Percentiles rank a stretch among this genome's conserved stretches.
Evolutionary conservation across 2,329 filamentous ascomycete species (phyloP).

Genomic region (Emergomyces pasteurianus): DNA sequence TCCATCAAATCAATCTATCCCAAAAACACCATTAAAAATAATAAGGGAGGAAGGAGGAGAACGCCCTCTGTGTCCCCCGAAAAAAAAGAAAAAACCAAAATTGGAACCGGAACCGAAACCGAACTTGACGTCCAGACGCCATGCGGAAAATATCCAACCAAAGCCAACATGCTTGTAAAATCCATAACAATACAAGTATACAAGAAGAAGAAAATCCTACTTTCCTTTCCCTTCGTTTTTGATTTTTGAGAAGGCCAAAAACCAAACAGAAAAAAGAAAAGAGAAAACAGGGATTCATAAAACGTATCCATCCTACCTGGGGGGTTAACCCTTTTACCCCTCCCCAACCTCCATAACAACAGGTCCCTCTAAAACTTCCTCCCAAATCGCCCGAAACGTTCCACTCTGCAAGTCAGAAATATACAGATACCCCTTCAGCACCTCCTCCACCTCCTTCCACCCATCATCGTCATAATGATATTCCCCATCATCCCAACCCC

Average conservation of each 20-base stretch:
- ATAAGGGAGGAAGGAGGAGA: too few species aligned
- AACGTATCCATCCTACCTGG: too few species aligned
- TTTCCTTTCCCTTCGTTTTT: background rate
- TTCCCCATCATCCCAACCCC: background rate
- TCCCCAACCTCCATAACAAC: constrained; percentile 3
- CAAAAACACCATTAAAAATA: background rate
- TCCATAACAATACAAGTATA: constrained; percentile 6
- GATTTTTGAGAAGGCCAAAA: background rate
- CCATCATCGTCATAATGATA: background rate
- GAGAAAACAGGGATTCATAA: background rate
- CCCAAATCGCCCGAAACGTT: constrained; percentile 21
- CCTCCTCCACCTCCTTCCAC: constrained; percentile 19
- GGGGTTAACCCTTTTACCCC: background rate
- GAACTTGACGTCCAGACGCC: background rate
- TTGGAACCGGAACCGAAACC: too few species aligned
- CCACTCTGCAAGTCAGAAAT: constrained; percentile 14
- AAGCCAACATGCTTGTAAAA: background rate
- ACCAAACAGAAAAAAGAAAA: background rate
- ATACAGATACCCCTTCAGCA: constrained; percentile 21
- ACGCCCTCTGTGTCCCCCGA: background rate
- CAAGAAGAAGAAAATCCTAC: constrained; percentile 2
- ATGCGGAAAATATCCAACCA: background rate
- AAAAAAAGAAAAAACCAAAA: too few species aligned
- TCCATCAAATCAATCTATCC: background rate
- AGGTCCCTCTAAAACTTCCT: constrained; percentile 15